Percentiles rank a stretch among this genome's conserved stretches.
phyloP scores from a whole-genome alignment of 108 stramenopile species.

The Chaetoceros tenuissimus region DNA sequence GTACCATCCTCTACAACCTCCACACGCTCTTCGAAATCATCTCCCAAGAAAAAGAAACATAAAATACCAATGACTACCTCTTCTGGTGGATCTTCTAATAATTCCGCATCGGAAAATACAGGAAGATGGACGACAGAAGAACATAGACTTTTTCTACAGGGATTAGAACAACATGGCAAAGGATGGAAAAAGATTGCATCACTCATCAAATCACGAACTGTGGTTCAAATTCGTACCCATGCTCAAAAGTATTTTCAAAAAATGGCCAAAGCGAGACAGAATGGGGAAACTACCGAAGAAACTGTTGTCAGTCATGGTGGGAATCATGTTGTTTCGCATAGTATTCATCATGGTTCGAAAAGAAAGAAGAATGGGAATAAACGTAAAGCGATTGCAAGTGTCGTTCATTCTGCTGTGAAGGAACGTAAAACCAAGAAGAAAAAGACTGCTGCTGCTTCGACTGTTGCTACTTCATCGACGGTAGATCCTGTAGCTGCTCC shows the following conservation, averaged over 20 bases:
- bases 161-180: slow-evolving; percentile 88
- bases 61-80: slow-evolving; percentile 18
- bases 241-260: slow-evolving; percentile 99
- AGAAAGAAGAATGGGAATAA: slow-evolving; percentile 63
- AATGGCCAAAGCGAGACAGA: slow-evolving; percentile 87
- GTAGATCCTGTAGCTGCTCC: slow-evolving; percentile 5
- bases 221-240: slow-evolving; percentile 96
- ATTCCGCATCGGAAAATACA: slow-evolving; percentile 68
- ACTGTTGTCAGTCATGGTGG: slow-evolving; percentile 57
- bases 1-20: neutral
- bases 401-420: slow-evolving; percentile 52
- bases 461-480: slow-evolving; percentile 6
- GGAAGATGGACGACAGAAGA: slow-evolving; percentile 98
- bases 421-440: slow-evolving; percentile 55
- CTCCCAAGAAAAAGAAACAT: slow-evolving; percentile 36
- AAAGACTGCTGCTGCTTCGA: slow-evolving; percentile 18
- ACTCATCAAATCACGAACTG: slow-evolving; percentile 89
- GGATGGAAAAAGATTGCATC: slow-evolving; percentile 93
- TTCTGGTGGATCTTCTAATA: slow-evolving; percentile 3
- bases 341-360: slow-evolving; percentile 13
- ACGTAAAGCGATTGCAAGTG: slow-evolving; percentile 68
- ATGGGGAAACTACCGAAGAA: slow-evolving; percentile 70
- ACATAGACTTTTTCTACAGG: slow-evolving; percentile 90
- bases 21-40: neutral
- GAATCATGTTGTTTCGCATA: slow-evolving; percentile 23